Evolutionary conservation across 2,329 filamentous ascomycete species (phyloP).

Genomic region (Cadophora luteo-olivacea): DNA sequence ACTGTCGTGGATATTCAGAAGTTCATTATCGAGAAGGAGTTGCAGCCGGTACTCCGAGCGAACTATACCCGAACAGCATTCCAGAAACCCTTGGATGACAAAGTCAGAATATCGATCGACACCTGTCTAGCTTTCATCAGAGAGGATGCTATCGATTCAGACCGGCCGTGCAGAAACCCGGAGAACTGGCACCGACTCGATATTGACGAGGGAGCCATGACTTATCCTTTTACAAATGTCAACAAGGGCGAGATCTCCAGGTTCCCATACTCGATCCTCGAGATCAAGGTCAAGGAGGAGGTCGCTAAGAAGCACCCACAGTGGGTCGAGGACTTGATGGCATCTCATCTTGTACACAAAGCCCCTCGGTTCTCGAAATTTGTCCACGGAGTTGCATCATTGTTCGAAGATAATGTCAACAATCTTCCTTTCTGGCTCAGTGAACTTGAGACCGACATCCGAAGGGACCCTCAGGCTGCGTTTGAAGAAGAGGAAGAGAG

Average conservation of each 20-base stretch:
- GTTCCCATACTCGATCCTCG: conserved; percentile 89
- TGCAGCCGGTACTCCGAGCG: conserved; percentile 86
- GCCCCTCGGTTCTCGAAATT: conserved; percentile 96
- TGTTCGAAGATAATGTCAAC: conserved; percentile 97
- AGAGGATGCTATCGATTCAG: conserved; percentile 76
- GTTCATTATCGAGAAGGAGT: conserved; percentile 77
- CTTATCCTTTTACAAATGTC: conserved; percentile 86
- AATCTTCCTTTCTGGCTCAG: conserved; percentile 95
- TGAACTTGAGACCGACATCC: conserved; percentile 90
- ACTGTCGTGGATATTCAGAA: conserved; percentile 79
- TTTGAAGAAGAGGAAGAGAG: conserved; percentile 92
- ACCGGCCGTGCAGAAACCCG: conserved; percentile 88
- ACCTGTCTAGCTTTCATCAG: conserved; percentile 89
- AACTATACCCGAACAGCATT: conserved; percentile 96
- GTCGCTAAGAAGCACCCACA: conserved; percentile 71
- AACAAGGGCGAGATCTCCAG: conserved; percentile 89
- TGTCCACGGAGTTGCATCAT: conserved; percentile 86
- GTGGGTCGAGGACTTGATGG: conserved; percentile 93
- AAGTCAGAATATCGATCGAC: conserved; percentile 90
- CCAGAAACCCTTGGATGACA: conserved; percentile 91
- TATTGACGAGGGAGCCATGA: conserved; percentile 82
- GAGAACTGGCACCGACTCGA: conserved; percentile 90
- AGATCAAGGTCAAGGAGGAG: conserved; percentile 85
- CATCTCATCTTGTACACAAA: conserved; percentile 89
- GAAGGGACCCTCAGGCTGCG: conserved; percentile 86